These are phyloP conservation scores for Apostasia shenzhenica DNA, from an alignment of 106 monocot genomes.

Conservation along the genomic window DNA sequence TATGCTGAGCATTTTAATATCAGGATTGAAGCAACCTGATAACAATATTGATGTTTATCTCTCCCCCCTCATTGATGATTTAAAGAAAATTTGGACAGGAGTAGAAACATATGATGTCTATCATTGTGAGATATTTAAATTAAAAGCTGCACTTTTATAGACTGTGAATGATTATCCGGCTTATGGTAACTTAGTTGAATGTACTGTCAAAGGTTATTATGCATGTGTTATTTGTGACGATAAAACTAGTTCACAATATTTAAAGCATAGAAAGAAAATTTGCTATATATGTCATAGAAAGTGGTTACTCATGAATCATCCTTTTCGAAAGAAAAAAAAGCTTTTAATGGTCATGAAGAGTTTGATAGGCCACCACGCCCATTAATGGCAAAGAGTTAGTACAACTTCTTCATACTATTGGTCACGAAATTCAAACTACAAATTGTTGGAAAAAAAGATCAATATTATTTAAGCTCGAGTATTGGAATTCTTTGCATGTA, in stretches of 20 bases:
- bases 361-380: background rate
- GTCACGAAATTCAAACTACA: too few relatives aligned
- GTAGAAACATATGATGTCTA: background rate
- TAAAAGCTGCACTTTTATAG: background rate
- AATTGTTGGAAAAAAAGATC: slow-evolving; percentile 3
- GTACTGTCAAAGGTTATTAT: background rate
- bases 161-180: background rate
- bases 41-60: slow-evolving; percentile 6
- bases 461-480: background rate
- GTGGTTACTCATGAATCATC: background rate
- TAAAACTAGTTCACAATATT: too few relatives aligned
- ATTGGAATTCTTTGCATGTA: background rate
- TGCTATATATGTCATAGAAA: background rate
- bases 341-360: background rate
- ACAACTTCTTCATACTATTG: background rate
- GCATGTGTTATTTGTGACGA: too few relatives aligned
- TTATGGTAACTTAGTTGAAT: background rate
- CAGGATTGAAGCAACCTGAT: background rate
- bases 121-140: background rate
- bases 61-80: background rate
- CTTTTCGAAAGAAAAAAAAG: background rate
- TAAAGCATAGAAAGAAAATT: background rate
- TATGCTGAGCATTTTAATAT: background rate
- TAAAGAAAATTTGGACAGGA: background rate
- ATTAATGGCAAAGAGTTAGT: background rate